A percentile compares a stretch with the other conserved stretches of the same genome.
phyloP scores from a whole-genome alignment of 768 basidiomycete genomes.

The Xerocomellus chrysenteron region DNA sequence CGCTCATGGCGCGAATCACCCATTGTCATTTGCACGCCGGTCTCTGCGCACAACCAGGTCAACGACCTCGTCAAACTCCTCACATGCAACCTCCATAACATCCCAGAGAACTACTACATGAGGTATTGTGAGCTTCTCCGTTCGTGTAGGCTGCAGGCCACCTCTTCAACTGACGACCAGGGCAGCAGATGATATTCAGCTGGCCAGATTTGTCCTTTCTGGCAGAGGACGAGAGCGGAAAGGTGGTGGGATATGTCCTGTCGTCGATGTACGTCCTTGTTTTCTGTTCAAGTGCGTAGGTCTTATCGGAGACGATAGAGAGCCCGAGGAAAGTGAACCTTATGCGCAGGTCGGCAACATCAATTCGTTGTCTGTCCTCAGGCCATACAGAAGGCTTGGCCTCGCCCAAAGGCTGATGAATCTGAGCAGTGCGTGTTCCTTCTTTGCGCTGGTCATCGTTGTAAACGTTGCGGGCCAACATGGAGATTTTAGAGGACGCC shows the following conservation, averaged over 20 bases:
- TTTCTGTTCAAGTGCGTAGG: background rate
- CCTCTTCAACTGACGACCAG: constrained; percentile 28
- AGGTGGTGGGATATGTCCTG: constrained; percentile 56
- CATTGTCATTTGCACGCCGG: background rate
- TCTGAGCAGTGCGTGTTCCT: constrained; percentile 20
- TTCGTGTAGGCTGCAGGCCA: background rate
- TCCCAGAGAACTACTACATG: constrained; percentile 51
- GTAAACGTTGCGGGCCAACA: background rate
- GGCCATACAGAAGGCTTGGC: constrained; percentile 30
- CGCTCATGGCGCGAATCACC: background rate
- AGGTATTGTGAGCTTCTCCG: constrained; percentile 25
- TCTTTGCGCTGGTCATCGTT: background rate
- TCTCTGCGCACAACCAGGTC: constrained; percentile 30
- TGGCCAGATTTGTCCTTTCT: constrained; percentile 58
- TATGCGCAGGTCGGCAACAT: constrained; percentile 22
- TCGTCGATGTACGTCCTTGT: constrained; percentile 49
- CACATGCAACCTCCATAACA: constrained; percentile 49
- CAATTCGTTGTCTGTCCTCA: constrained; percentile 30
- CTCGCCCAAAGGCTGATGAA: constrained; percentile 29
- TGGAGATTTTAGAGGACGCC: constrained; percentile 20
- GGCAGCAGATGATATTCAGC: constrained; percentile 44
- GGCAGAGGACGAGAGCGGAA: constrained; percentile 47
- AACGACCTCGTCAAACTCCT: constrained; percentile 50
- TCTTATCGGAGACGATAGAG: constrained; percentile 18
- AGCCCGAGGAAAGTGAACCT: constrained; percentile 19